These are phyloP conservation scores for Thelonectria olida DNA, from an alignment of 2,329 filamentous ascomycete genomes.

Conservation along the genomic window DNA sequence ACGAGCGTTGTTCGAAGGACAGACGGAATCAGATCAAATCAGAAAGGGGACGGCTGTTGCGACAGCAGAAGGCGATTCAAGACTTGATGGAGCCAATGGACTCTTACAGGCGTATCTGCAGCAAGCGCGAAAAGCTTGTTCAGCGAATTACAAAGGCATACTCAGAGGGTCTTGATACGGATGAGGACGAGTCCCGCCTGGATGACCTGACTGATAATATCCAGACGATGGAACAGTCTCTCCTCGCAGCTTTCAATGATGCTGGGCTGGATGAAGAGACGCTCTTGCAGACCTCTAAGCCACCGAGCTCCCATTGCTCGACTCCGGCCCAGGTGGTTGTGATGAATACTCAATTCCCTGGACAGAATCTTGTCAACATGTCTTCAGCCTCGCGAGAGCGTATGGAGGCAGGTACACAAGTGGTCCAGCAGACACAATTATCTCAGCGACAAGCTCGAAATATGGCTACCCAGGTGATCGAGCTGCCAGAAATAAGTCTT, in stretches of 20 bases:
- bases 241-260: slow-evolving; percentile 53
- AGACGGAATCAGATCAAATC: slow-evolving; percentile 57
- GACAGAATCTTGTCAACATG: slow-evolving; percentile 44
- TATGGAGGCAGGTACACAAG: slow-evolving; percentile 52
- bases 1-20: slow-evolving; percentile 55
- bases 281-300: slow-evolving; percentile 45
- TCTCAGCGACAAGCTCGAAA: slow-evolving; percentile 37
- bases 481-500: slow-evolving; percentile 31
- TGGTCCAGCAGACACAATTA: slow-evolving; percentile 63
- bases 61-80: slow-evolving; percentile 56
- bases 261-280: slow-evolving; percentile 56
- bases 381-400: slow-evolving; percentile 46
- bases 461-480: slow-evolving; percentile 29
- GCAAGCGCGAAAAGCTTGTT: slow-evolving; percentile 56
- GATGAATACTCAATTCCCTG: slow-evolving; percentile 54
- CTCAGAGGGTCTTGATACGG: slow-evolving; percentile 59
- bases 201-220: slow-evolving; percentile 59
- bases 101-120: slow-evolving; percentile 52
- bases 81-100: slow-evolving; percentile 52
- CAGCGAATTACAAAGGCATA: slow-evolving; percentile 60
- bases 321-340: slow-evolving; percentile 45
- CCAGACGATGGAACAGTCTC: slow-evolving; percentile 52
- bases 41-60: slow-evolving; percentile 58
- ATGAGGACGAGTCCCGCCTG: slow-evolving; percentile 59
- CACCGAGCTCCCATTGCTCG: slow-evolving; percentile 12